Conservation (phyloP, 2,329 filamentous ascomycete species). For the Didymella exigua region DNA sequence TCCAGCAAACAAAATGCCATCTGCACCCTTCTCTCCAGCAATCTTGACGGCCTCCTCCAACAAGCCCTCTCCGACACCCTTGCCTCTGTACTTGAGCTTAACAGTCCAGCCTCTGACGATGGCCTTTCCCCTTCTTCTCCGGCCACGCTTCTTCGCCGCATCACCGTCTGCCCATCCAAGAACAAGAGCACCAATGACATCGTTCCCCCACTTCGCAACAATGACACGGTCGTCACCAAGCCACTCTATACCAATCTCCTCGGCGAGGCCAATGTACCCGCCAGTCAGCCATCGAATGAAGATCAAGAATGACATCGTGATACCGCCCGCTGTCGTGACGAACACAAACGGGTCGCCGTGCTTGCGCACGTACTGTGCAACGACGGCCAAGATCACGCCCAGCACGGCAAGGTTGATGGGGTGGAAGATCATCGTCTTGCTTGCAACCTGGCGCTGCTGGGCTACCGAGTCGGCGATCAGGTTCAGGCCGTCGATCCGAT, state of each 20-base stretch:
- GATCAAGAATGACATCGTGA: slow-evolving; percentile 68
- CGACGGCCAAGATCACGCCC: slow-evolving; percentile 47
- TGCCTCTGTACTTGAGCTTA: slow-evolving; percentile 68
- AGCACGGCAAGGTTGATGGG: slow-evolving; percentile 47
- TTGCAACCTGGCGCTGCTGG: slow-evolving; percentile 76
- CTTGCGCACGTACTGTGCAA: slow-evolving; percentile 49
- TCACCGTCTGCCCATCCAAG: slow-evolving; percentile 65
- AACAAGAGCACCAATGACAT: slow-evolving; percentile 73
- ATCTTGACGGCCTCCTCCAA: slow-evolving; percentile 73
- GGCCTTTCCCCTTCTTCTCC: slow-evolving; percentile 65
- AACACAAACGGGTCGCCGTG: slow-evolving; percentile 60
- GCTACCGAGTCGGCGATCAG: slow-evolving; percentile 82
- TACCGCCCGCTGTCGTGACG: slow-evolving; percentile 63
- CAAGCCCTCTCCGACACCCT: slow-evolving; percentile 74
- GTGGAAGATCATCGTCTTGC: slow-evolving; percentile 58
- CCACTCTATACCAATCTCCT: slow-evolving; percentile 67
- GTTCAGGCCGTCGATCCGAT: slow-evolving; percentile 70
- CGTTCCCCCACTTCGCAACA: slow-evolving; percentile 69
- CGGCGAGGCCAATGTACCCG: slow-evolving; percentile 68
- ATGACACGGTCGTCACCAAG: slow-evolving; percentile 59
- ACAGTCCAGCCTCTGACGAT: slow-evolving; percentile 86
- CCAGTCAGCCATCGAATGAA: slow-evolving; percentile 65
- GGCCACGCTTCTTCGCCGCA: slow-evolving; percentile 51
- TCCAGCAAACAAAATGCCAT: slow-evolving; percentile 72
- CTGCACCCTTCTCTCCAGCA: slow-evolving; percentile 71